Percentiles rank a stretch among this genome's conserved stretches.
These are phyloP conservation scores for Tricholoma hemisulphureum DNA, from an alignment of 768 basidiomycete genomes.

Conservation along the genomic window DNA sequence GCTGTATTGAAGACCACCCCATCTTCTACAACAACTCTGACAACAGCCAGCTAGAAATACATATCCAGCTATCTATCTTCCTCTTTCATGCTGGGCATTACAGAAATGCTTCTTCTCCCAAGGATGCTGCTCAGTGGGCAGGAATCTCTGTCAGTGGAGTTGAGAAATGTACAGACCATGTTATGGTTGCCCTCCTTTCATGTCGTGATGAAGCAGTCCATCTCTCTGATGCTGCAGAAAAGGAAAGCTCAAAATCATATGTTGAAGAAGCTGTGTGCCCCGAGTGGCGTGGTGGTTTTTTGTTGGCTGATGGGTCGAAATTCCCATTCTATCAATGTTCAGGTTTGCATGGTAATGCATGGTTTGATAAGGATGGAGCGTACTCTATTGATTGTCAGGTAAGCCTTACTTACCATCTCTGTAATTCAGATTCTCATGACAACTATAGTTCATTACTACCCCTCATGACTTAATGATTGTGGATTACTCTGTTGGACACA, in stretches of 20 bases:
- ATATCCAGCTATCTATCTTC: conserved; percentile 20
- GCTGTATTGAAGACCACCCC: conserved; percentile 12
- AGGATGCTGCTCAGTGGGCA: conserved; percentile 20
- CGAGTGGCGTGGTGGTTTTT: conserved; percentile 23
- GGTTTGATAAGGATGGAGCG: conserved; percentile 19
- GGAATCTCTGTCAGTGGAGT: conserved; percentile 6
- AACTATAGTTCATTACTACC: conserved; percentile 4
- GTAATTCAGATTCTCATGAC: neutral
- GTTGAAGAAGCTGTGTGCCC: conserved; percentile 9
- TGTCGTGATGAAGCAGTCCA: too few relatives aligned
- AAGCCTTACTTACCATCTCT: neutral
- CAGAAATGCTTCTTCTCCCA: conserved; percentile 16
- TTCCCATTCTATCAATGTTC: conserved; percentile 22
- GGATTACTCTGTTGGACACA: neutral
- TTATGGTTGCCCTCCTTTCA: too few relatives aligned
- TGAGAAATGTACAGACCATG: too few relatives aligned
- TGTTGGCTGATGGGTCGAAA: conserved; percentile 25
- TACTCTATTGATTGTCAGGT: conserved; percentile 21
- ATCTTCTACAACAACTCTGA: conserved; percentile 23
- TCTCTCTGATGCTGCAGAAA: conserved; percentile 3
- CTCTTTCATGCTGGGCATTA: conserved; percentile 14
- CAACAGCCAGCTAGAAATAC: conserved; percentile 16
- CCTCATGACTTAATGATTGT: conserved; percentile 18
- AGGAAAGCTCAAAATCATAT: conserved; percentile 7
- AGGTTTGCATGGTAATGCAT: conserved; percentile 20